Conservation (phyloP, 371 early-diverging fungal species). For the Circinella umbellata region DNA sequence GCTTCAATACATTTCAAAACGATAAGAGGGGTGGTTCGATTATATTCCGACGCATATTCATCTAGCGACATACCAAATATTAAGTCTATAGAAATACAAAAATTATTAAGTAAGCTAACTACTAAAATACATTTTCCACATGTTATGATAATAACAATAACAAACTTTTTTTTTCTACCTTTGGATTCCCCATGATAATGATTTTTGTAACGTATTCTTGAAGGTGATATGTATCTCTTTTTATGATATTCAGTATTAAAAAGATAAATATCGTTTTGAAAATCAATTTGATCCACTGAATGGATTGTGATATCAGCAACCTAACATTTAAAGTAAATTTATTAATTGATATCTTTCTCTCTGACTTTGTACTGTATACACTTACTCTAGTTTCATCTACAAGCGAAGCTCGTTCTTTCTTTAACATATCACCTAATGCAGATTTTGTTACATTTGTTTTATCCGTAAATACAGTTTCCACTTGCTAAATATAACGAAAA, state of each 20-base stretch:
- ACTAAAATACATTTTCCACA: neutral
- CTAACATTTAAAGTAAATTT: neutral
- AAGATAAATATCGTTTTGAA: conserved; percentile 30
- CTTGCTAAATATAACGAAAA: conserved; percentile 32
- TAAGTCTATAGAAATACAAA: conserved; percentile 37
- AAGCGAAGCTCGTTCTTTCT: conserved; percentile 41
- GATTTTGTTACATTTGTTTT: conserved; percentile 38
- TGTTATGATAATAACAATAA: neutral
- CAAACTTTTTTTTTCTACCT: conserved; percentile 23
- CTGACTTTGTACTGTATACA: neutral
- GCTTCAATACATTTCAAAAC: conserved; percentile 64
- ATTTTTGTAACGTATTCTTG: conserved; percentile 55
- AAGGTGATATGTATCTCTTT: conserved; percentile 45
- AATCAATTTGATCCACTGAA: conserved; percentile 34
- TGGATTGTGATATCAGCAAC: conserved; percentile 12
- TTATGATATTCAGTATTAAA: conserved; percentile 48
- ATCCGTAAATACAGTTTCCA: conserved; percentile 53
- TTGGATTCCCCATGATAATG: conserved; percentile 44
- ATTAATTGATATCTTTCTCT: neutral
- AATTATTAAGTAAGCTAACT: conserved; percentile 5
- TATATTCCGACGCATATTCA: conserved; percentile 49
- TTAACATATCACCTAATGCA: conserved; percentile 45
- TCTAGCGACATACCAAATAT: conserved; percentile 63
- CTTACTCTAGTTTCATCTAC: conserved; percentile 35
- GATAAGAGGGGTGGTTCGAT: conserved; percentile 57